Evolutionary conservation across 768 basidiomycete genomes (phyloP), one percentile per base, ranked within the genome.

Genomic region (Trametes gibbosa): DNA sequence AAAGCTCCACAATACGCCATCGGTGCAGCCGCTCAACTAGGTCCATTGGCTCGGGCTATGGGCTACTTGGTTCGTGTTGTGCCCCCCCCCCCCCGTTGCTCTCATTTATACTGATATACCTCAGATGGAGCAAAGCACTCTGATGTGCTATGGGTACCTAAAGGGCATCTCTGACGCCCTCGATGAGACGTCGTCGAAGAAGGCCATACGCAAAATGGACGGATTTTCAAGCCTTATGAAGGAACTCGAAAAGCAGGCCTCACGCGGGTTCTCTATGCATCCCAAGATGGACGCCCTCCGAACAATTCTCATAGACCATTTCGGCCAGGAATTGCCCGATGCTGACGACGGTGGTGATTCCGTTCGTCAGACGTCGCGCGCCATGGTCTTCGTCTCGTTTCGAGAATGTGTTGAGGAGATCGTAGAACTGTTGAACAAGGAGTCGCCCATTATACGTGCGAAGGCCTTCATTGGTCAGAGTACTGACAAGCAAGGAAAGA

Each of bases 311-410:
- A 73, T 95, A 17, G 83, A 91, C 43, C 90, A 97, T 72, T 97
- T 98, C 68, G 82, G 80, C 3, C 75, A 82, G 56, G 75, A 74
- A 48, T 67, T 80, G 46, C 73, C 73, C n/a, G 79, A 80, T 7
- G 73, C 73, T 19, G 79, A 70, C 13, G 69, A 65, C 25, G 76
- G 73, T 50, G 65, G 34, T 2, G 41, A 41, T 8, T 1, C 6
- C 12, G 41, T 17, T 42, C 29, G 65, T 61, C 13, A 39, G 7
- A 70, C 66, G 46, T 92, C 92, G 1, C 81, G 87, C 61, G 91
- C 88, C 19, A 99, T 98, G 89, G 91, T 99, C 17, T 99, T 98
- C 69, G 89, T 89, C 52, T 87, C 90, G n/a, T 95, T 84, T 71
- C 79, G 97, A 56, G 86, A 90, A 53, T 91, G 87, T 35, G 93